Evolutionary conservation across 2,329 filamentous ascomycete species (phyloP).

Genomic region (Nigrospora osmanthi): DNA sequence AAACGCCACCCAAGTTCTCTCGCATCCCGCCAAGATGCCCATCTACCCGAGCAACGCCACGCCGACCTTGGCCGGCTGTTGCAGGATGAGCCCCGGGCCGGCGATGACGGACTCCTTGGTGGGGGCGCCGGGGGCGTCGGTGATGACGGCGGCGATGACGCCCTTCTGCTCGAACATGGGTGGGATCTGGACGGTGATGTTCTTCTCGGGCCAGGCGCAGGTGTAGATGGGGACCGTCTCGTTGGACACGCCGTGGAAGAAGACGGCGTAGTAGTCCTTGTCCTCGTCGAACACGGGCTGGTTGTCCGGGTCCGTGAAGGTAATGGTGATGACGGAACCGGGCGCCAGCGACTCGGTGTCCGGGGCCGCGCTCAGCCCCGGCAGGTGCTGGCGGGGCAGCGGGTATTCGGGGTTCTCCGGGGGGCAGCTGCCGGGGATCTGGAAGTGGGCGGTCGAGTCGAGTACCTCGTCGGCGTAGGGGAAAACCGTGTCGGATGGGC

Average conservation of each 20-base stretch:
- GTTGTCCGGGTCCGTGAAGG: constrained; percentile 20
- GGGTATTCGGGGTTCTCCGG: constrained; percentile 27
- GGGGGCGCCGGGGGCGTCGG: constrained; percentile 25
- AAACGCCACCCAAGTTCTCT: too few relatives aligned
- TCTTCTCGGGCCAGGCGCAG: constrained; percentile 8
- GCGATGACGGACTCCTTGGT: constrained; percentile 28
- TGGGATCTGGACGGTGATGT: constrained; percentile 25
- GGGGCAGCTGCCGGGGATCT: constrained; percentile 21
- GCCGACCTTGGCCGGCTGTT: constrained; percentile 22
- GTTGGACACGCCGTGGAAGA: constrained; percentile 28
- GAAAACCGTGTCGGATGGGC: constrained; percentile 30
- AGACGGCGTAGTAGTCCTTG: constrained; percentile 29
- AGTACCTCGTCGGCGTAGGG: constrained; percentile 33
- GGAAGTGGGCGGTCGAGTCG: constrained; percentile 22
- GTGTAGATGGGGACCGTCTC: constrained; percentile 27
- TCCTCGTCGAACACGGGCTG: constrained; percentile 13
- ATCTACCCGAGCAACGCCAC: constrained; percentile 6
- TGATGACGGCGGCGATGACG: constrained; percentile 26
- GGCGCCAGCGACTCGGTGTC: constrained; percentile 18
- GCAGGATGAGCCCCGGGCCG: constrained; percentile 26
- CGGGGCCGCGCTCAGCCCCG: constrained; percentile 17
- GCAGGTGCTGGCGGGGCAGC: constrained; percentile 24
- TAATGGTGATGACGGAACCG: constrained; percentile 20
- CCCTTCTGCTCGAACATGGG: constrained; percentile 26
- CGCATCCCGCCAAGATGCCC: not conserved